phyloP scores from a whole-genome alignment of 1,139 yeast species.

The Suhomyces terraborum region DNA sequence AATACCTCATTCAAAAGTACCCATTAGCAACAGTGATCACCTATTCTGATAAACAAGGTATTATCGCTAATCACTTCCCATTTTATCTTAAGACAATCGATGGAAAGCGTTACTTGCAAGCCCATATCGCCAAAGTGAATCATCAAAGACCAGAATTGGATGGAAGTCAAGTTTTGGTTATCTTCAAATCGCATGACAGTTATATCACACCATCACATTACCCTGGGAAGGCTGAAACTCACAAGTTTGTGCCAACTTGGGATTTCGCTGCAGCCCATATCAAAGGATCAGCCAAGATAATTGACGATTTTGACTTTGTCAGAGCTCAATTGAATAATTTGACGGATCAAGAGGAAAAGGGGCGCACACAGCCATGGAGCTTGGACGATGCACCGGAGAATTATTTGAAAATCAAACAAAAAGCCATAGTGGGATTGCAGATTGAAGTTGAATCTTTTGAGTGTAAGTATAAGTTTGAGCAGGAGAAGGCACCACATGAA shows the following conservation, averaged over 20 bases:
- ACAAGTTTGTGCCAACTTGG: conserved; percentile 74
- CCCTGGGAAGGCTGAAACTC: conserved; percentile 56
- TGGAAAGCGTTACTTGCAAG: conserved; percentile 48
- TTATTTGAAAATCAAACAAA: conserved; percentile 47
- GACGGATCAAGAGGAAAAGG: conserved; percentile 51
- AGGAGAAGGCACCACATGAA: conserved; percentile 47
- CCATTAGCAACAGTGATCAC: conserved; percentile 60
- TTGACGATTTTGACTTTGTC: conserved; percentile 52
- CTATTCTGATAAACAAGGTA: conserved; percentile 33
- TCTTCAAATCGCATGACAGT: conserved; percentile 56
- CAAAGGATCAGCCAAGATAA: conserved; percentile 52
- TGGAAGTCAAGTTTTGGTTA: conserved; percentile 45
- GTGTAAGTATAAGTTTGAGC: conserved; percentile 65
- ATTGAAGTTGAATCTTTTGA: conserved; percentile 53
- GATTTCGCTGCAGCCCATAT: conserved; percentile 65
- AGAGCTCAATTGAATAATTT: conserved; percentile 47
- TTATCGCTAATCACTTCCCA: conserved; percentile 63
- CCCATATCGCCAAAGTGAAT: conserved; percentile 60
- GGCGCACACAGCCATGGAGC: conserved; percentile 49
- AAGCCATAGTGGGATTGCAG: conserved; percentile 61
- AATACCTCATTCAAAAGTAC: conserved; percentile 43
- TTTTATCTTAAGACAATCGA: conserved; percentile 46
- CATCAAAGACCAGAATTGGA: conserved; percentile 52
- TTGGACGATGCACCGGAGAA: conserved; percentile 60
- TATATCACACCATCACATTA: conserved; percentile 67